These are phyloP conservation scores for Fraxinus pennsylvanica DNA, from an alignment of 257 asterid species.

Conservation along the genomic window DNA sequence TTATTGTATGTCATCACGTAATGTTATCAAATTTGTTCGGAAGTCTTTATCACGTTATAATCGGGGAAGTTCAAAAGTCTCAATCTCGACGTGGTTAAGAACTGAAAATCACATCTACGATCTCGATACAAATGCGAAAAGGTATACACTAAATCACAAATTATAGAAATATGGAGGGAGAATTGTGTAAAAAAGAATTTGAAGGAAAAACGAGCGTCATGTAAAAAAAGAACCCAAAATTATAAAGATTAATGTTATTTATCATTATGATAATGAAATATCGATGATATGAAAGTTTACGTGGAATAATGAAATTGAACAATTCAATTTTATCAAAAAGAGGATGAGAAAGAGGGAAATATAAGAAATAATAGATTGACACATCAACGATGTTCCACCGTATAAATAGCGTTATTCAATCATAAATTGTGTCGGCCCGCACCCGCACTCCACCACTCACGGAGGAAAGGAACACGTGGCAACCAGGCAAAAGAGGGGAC, in stretches of 20 bases:
- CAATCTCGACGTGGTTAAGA: too few relatives aligned
- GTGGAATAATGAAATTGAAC: too few relatives aligned
- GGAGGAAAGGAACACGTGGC: conserved; percentile 2
- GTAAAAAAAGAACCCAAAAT: background rate
- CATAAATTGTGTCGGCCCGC: background rate
- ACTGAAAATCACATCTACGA: too few relatives aligned
- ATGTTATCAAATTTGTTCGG: background rate
- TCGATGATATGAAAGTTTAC: too few relatives aligned
- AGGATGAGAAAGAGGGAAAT: too few relatives aligned
- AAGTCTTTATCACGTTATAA: background rate
- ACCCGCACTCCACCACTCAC: background rate
- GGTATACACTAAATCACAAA: too few relatives aligned
- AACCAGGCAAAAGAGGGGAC: background rate
- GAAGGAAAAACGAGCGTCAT: background rate
- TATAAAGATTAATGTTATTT: background rate
- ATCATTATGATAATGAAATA: too few relatives aligned
- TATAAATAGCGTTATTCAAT: background rate
- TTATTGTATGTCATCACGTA: background rate
- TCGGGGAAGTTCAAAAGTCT: background rate
- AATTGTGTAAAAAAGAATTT: background rate
- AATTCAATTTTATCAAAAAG: too few relatives aligned
- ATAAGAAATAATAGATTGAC: too few relatives aligned
- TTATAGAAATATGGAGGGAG: background rate
- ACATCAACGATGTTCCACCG: too few relatives aligned
- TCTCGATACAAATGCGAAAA: too few relatives aligned